phyloP scores from a whole-genome alignment of 129 eudicot species.

The Chrysanthemum seticuspe region DNA sequence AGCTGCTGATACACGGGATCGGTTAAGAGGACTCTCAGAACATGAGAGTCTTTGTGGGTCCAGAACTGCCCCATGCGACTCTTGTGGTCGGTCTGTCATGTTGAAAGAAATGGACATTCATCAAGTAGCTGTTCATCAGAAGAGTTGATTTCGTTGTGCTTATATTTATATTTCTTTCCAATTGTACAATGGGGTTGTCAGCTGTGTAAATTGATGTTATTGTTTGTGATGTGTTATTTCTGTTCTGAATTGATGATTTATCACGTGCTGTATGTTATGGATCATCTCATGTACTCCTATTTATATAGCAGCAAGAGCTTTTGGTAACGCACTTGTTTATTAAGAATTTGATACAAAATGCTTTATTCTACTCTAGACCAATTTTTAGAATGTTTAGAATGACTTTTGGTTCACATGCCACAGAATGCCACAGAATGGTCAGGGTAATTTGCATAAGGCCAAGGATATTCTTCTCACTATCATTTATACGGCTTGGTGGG shows the following conservation, averaged over 20 bases:
- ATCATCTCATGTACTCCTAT: background rate
- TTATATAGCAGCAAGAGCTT: background rate
- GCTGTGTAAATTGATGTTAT: constrained; percentile 15
- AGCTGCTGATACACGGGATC: constrained; percentile 77
- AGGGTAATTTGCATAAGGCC: no score
- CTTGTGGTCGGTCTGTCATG: constrained; percentile 97
- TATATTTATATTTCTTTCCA: background rate
- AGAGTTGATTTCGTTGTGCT: constrained; percentile 26
- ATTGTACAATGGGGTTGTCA: background rate
- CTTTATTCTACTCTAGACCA: no score
- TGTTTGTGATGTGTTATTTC: background rate
- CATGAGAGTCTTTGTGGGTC: constrained; percentile 93
- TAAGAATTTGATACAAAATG: no score
- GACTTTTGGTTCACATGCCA: no score
- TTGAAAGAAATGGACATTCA: constrained; percentile 98
- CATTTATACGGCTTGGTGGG: no score
- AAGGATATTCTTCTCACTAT: no score
- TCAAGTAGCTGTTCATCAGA: constrained; percentile 90
- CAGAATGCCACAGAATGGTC: no score
- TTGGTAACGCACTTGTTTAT: background rate
- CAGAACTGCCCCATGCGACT: constrained; percentile 92
- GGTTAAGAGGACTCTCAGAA: constrained; percentile 77
- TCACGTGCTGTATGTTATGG: background rate
- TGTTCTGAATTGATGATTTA: background rate
- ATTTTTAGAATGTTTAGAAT: no score